Base-by-base conservation (phyloP, 1,284 basidiomycete genomes). In the Ustilago nuda region DNA sequence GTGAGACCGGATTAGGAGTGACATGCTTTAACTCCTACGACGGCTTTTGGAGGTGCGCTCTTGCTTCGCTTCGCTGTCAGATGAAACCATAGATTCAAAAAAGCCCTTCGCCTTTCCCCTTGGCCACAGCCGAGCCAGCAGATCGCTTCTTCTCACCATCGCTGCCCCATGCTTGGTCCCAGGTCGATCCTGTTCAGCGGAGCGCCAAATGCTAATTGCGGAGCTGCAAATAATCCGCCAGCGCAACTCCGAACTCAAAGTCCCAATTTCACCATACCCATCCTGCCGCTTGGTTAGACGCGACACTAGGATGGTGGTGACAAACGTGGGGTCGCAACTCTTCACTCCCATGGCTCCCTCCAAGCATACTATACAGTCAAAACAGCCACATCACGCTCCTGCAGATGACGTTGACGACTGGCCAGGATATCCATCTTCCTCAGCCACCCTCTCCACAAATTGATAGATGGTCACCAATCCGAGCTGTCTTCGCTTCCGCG, bases 391-490 rank as follows among this genome's bases (percentile, higher is more conserved):
- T 43, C 5, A 43, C 39, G 39, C 12, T 43, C 39, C 13, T 17
- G 13, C 39, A 15, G 39, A 15, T 15, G n/a, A 11, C 39, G 39
- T 41, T 12, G 48, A 27, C 23, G 48, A 50, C 30, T 50, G 48
- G 48, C 27, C 48, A 23, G 50, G n/a, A 27, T 19, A 43, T 12
- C 32, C 55, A 23, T 41, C 39, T 35, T 58, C 53, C 2, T 61
- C 57, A 13, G 27, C 58, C 4, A 30, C 54, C 27, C 17, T 56
- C 19, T 74, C 72, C 19, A 75, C 67, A 32, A 75, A 39, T 45
- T 67, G 72, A 56, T 76, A 76, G 52, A 76, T 71, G 15, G 67
- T 71, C 9, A 76, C 73, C 9, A 71, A 50, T 11, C 64, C 67
- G 12, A 62, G 9, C 55, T 56, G 51, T 17, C 59, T 64, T 37